Conservation (phyloP, 495 filamentous ascomycete species). For the Penicillium longicatenatum region DNA sequence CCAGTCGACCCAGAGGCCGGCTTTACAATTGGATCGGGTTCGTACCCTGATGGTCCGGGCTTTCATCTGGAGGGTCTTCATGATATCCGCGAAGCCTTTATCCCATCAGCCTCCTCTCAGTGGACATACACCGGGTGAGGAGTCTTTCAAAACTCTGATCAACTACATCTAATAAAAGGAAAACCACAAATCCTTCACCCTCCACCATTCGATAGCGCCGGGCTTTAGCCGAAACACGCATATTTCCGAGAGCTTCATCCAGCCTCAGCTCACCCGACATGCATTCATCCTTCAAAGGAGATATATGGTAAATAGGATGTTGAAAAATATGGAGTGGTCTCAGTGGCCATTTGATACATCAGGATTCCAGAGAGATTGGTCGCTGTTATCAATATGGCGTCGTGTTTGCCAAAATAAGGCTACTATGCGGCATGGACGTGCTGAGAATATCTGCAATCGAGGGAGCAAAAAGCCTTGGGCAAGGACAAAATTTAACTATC, state of each 20-base stretch:
- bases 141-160: not conserved
- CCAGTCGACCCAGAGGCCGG: slow-evolving; percentile 41
- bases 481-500: too few species aligned
- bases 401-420: too few species aligned
- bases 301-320: too few species aligned
- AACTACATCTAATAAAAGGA: not conserved
- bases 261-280: too few species aligned
- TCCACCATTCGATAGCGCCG: too few species aligned
- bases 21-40: slow-evolving; percentile 30
- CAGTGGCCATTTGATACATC: too few species aligned
- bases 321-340: too few species aligned
- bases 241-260: too few species aligned
- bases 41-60: not conserved
- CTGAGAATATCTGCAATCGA: not conserved
- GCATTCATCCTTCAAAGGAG: too few species aligned
- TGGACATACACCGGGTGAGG: slow-evolving; percentile 10
- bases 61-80: slow-evolving; percentile 5
- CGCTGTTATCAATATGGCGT: not conserved
- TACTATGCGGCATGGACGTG: not conserved
- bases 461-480: too few species aligned
- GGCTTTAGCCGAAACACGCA: too few species aligned
- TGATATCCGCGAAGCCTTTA: slow-evolving; percentile 12
- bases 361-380: not conserved
- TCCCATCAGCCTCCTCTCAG: slow-evolving; percentile 1
- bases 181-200: not conserved